phyloP scores from a whole-genome alignment of 208 protist species.

The Trypanosoma rangeli region DNA sequence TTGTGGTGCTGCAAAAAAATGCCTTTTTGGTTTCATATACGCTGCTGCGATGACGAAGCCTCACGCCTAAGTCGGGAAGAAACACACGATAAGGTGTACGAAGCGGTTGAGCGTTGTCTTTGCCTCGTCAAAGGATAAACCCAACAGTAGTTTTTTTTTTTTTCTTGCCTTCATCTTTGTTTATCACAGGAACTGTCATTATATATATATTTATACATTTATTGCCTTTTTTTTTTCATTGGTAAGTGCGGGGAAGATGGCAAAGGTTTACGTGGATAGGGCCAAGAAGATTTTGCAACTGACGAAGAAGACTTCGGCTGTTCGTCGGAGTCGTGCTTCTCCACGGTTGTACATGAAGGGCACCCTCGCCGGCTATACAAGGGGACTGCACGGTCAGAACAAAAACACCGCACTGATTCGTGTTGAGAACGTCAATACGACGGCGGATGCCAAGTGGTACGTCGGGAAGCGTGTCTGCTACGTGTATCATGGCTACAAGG shows the following conservation, averaged over 20 bases:
- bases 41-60: constrained; percentile 43
- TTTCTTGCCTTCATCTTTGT: constrained; percentile 15
- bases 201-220: background rate
- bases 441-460: constrained; percentile 92
- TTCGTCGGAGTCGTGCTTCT: constrained; percentile 78
- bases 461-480: constrained; percentile 99
- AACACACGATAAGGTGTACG: constrained; percentile 44
- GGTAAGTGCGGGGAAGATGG: constrained; percentile 43
- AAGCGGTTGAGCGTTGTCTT: background rate
- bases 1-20: constrained; percentile 81
- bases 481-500: constrained; percentile 97
- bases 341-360: constrained; percentile 92
- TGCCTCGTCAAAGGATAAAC: background rate
- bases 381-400: constrained; percentile 92
- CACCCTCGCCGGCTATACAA: constrained; percentile 87
- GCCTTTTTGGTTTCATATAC: constrained; percentile 52
- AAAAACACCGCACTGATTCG: constrained; percentile 92
- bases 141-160: constrained; percentile 20
- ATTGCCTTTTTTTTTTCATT: constrained; percentile 1
- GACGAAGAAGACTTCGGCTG: constrained; percentile 75
- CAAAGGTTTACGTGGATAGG: constrained; percentile 70
- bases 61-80: constrained; percentile 46
- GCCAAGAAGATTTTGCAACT: constrained; percentile 90
- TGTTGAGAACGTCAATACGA: constrained; percentile 45
- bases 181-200: background rate